Base-by-base conservation (phyloP, 2,329 filamentous ascomycete species). In the Fusarium sp. region DNA sequence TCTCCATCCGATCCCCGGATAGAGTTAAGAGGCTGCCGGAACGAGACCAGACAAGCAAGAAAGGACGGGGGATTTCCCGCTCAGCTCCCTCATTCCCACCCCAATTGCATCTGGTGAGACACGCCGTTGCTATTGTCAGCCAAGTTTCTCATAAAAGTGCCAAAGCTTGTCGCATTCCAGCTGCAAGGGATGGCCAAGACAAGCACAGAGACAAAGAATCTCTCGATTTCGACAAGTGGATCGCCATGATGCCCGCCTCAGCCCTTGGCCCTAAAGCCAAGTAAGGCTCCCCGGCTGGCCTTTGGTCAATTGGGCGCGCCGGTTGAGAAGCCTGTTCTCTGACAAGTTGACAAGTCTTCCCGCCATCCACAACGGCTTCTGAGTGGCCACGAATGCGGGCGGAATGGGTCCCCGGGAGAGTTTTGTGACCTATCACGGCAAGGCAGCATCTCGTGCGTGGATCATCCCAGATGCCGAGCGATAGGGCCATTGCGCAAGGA, bases 91-190 rank as follows among this genome's bases (percentile, higher is more conserved):
- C 37, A 34, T 44, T 44, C 40, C 34, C 54, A 46, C 31, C 40
- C 34, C 28, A 16, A 60, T 48, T 18, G 27, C 48, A 50, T 31
- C 56, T 66, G 47, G 18, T 46, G 40, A 46, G 52, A 55, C 51
- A 61, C 13, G 18, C 27, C 58, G 41, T 65, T 53, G 13, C 40
- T 13, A 47, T 41, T 52, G 48, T 39, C 54, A 48, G n/a, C 18
- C 10, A 36, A 27, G 30, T 31, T 46, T 55, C 43, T 23, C 23
- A 46, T 55, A 23, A 40, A 28, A 58, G 30, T 62, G 59, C 30
- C 53, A 70, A 55, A 70, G 54, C 54, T 61, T 61, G 55, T 61
- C 62, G 60, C 60, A 68, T 71, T 68, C 68, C 60, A 37, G 39
- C 27, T 48, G 59, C 54, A 68, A 57, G 63, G 63, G 54, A 48